Percentiles rank a stretch among this genome's conserved stretches.
phyloP scores from a whole-genome alignment of 2,329 filamentous ascomycete species.

The Penicillium paneum region DNA sequence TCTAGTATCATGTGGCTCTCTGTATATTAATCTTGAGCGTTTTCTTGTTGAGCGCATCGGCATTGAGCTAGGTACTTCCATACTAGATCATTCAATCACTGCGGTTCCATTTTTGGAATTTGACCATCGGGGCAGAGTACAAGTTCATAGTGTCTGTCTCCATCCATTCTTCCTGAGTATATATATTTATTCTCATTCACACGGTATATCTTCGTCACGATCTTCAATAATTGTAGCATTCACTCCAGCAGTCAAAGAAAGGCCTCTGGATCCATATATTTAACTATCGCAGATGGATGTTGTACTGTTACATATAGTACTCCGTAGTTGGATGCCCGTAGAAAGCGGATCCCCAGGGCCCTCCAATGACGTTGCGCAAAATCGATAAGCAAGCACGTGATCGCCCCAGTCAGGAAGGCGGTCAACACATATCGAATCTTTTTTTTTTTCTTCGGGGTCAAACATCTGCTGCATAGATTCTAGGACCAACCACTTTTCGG shows the following conservation, averaged over 20 bases:
- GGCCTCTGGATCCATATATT: background rate
- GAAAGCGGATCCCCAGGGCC: background rate
- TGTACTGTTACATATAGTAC: background rate
- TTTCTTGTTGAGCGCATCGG: background rate
- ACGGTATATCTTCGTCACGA: background rate
- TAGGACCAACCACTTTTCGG: background rate
- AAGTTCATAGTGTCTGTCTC: background rate
- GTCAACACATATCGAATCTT: constrained; percentile 4
- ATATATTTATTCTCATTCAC: background rate
- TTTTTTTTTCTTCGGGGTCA: constrained; percentile 7
- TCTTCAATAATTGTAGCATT: background rate
- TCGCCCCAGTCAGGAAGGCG: background rate
- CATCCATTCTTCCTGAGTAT: background rate
- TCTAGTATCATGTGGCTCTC: background rate
- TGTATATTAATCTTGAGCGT: background rate
- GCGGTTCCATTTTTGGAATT: background rate
- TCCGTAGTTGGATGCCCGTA: background rate
- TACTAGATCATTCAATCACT: too few relatives aligned
- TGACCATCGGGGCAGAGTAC: background rate
- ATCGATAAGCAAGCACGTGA: constrained; percentile 38
- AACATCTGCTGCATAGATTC: constrained; percentile 1
- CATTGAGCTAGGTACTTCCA: background rate
- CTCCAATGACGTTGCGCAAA: constrained; percentile 8
- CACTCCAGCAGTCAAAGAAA: background rate
- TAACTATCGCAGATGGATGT: background rate